These are phyloP conservation scores for Alnus rubra DNA, from an alignment of 306 rosid genomes.

Conservation along the genomic window DNA sequence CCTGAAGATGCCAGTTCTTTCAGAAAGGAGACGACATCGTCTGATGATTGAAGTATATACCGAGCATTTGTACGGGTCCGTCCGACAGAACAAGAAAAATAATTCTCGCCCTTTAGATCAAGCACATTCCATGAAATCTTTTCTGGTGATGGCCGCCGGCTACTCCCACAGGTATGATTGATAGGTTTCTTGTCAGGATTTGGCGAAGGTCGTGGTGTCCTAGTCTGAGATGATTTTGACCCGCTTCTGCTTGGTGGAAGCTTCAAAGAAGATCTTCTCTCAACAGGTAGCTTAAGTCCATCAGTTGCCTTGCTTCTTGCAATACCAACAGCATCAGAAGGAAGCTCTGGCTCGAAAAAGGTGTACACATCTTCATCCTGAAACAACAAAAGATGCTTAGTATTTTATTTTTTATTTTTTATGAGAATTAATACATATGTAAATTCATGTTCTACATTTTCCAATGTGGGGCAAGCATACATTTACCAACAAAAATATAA, in stretches of 20 bases:
- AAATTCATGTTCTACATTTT: background rate
- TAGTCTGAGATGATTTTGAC: slow-evolving; percentile 51
- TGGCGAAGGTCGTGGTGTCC: slow-evolving; percentile 36
- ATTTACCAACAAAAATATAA: background rate
- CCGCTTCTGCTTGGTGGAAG: slow-evolving; percentile 48
- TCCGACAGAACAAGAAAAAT: slow-evolving; percentile 94
- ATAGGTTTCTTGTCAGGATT: slow-evolving; percentile 55
- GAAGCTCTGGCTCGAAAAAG: slow-evolving; percentile 93
- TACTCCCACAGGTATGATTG: slow-evolving; percentile 36
- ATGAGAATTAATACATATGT: background rate
- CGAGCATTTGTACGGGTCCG: slow-evolving; percentile 78
- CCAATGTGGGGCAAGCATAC: background rate
- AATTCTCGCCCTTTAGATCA: slow-evolving; percentile 86
- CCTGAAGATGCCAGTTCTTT: slow-evolving; percentile 49
- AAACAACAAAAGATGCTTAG: slow-evolving; percentile 20
- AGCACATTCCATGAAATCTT: slow-evolving; percentile 91
- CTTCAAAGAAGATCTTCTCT: slow-evolving; percentile 56
- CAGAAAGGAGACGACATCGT: slow-evolving; percentile 69
- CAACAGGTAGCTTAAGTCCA: slow-evolving; percentile 51
- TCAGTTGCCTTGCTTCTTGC: slow-evolving; percentile 60
- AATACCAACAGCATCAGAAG: slow-evolving; percentile 38
- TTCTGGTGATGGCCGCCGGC: slow-evolving; percentile 52
- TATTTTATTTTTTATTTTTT: background rate
- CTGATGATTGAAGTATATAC: slow-evolving; percentile 61
- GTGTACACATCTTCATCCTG: slow-evolving; percentile 96